Percentiles rank a stretch among this genome's conserved stretches.
These are phyloP conservation scores for Paecilomyces fulvus DNA, from an alignment of 2,329 filamentous ascomycete genomes.

Conservation along the genomic window DNA sequence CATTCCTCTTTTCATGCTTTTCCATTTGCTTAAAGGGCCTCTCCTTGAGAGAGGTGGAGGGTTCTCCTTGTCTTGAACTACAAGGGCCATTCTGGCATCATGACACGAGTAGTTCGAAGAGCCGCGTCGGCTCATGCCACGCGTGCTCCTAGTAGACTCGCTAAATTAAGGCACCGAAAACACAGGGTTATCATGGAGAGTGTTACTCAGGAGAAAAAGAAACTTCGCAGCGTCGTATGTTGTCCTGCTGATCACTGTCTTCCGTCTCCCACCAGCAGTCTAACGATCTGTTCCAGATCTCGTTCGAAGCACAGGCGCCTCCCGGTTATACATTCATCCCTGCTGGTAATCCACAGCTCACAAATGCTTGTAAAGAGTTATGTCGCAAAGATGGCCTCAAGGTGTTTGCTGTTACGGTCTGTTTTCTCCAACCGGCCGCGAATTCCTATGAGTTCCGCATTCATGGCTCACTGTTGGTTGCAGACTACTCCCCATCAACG, in stretches of 20 bases:
- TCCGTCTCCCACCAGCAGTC: constrained; percentile 6
- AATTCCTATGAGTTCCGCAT: neutral
- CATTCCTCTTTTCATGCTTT: neutral
- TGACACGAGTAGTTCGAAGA: constrained; percentile 30
- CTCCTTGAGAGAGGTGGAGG: neutral
- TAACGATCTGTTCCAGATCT: constrained; percentile 40
- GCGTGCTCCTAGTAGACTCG: constrained; percentile 23
- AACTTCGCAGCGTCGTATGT: constrained; percentile 46
- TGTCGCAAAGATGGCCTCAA: constrained; percentile 47
- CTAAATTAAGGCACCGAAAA: constrained; percentile 29
- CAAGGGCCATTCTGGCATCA: constrained; percentile 14
- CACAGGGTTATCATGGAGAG: constrained; percentile 53
- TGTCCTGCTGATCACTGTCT: constrained; percentile 3
- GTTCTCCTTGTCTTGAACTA: neutral
- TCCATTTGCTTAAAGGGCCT: neutral
- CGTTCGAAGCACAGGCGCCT: constrained; percentile 47
- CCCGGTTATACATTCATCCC: constrained; percentile 54
- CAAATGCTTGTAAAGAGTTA: constrained; percentile 51
- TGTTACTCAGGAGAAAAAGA: constrained; percentile 53
- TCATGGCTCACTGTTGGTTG: constrained; percentile 7
- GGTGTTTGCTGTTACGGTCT: constrained; percentile 53
- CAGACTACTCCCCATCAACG: constrained; percentile 44
- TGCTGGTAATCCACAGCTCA: constrained; percentile 52
- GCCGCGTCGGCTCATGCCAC: constrained; percentile 24
- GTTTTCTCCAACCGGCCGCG: constrained; percentile 17